phyloP scores from a whole-genome alignment of 176 grass and related monocot genomes.

The Eragrostis nindensis region DNA sequence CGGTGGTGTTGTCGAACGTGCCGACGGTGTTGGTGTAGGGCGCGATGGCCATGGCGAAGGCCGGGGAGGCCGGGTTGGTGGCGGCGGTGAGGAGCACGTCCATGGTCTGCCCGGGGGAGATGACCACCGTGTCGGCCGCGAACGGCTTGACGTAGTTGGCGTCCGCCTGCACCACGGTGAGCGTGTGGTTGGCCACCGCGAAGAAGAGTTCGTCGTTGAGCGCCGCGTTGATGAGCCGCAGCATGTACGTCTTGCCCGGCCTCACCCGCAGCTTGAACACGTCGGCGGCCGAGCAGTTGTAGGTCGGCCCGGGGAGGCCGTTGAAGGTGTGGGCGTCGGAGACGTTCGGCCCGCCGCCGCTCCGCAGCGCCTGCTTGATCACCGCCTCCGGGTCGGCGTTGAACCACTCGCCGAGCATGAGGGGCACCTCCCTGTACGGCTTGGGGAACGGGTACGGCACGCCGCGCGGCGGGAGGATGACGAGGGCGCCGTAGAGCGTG shows the following conservation, averaged over 20 bases:
- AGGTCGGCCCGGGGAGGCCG: conserved; percentile 64
- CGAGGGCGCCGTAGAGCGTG: conserved; percentile 58
- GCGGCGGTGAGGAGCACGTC: conserved; percentile 65
- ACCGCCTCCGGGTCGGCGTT: conserved; percentile 78
- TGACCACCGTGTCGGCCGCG: conserved; percentile 48
- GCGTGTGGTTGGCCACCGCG: conserved; percentile 67
- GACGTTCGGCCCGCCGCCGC: conserved; percentile 75
- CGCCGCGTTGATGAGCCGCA: conserved; percentile 83
- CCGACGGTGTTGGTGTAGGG: conserved; percentile 59
- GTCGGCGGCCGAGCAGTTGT: conserved; percentile 64
- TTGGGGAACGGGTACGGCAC: conserved; percentile 60
- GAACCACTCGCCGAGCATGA: conserved; percentile 88
- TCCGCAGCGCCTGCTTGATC: conserved; percentile 63
- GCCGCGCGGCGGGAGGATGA: conserved; percentile 58
- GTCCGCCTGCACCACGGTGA: conserved; percentile 76
- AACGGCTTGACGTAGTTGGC: conserved; percentile 81
- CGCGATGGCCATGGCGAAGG: conserved; percentile 58
- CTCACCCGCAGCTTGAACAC: conserved; percentile 61
- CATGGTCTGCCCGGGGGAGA: conserved; percentile 72
- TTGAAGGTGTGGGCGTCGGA: conserved; percentile 88
- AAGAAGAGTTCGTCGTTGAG: conserved; percentile 95
- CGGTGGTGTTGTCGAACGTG: conserved; percentile 91
- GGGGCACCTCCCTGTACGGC: conserved; percentile 41
- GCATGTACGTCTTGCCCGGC: conserved; percentile 63
- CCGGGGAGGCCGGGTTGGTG: not conserved